Conservation (phyloP, 2,329 filamentous ascomycete genomes). For the Trichoderma oligosporum region DNA sequence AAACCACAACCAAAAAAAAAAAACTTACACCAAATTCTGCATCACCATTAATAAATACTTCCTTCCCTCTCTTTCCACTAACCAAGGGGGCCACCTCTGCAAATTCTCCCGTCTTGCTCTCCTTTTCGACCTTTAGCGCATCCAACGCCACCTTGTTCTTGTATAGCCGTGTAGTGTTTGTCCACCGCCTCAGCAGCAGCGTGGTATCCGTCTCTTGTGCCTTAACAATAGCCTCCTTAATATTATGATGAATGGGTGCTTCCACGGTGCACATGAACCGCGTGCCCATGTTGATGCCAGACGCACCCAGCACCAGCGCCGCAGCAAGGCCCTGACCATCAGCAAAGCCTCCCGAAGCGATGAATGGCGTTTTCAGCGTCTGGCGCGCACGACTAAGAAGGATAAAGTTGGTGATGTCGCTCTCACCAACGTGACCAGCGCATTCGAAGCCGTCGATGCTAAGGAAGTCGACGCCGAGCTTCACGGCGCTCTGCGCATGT, state of each 20-base stretch:
- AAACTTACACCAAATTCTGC: constrained; percentile 77
- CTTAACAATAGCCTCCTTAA: constrained; percentile 88
- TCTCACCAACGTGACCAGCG: constrained; percentile 83
- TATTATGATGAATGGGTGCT: constrained; percentile 84
- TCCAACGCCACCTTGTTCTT: constrained; percentile 83
- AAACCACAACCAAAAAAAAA: neutral
- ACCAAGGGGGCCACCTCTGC: constrained; percentile 82
- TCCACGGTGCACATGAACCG: constrained; percentile 96
- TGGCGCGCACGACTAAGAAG: constrained; percentile 82
- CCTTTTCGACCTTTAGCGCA: constrained; percentile 76
- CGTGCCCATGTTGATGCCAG: constrained; percentile 98
- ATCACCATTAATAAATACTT: constrained; percentile 92
- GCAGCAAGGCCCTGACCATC: constrained; percentile 92
- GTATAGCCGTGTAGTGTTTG: constrained; percentile 84
- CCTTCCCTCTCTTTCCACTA: constrained; percentile 81
- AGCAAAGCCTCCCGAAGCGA: constrained; percentile 92
- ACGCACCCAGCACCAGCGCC: constrained; percentile 82
- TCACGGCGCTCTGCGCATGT: constrained; percentile 85
- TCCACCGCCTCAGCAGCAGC: constrained; percentile 84
- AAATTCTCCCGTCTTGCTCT: constrained; percentile 82
- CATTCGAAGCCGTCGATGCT: constrained; percentile 98
- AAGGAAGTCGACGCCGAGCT: constrained; percentile 93
- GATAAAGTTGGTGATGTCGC: constrained; percentile 86
- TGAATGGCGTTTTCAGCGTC: constrained; percentile 80
- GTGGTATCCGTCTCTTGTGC: constrained; percentile 89